These are phyloP conservation scores for Protoeuglena noctilucae DNA, from an alignment of 139 green algal genomes.

Conservation along the genomic window DNA sequence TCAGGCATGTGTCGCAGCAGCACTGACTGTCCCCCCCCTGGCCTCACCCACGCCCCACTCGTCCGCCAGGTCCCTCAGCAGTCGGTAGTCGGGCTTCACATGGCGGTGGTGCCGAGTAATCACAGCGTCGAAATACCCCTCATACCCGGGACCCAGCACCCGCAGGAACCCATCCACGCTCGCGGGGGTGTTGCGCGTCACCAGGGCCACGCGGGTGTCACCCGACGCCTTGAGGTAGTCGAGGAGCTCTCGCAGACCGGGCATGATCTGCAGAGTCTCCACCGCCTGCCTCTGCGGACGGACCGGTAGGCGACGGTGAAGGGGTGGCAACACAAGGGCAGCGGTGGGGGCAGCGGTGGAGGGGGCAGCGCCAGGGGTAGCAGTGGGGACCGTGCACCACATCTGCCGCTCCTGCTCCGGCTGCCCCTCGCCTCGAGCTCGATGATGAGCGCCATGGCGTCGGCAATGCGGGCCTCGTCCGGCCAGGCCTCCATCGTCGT, in stretches of 20 bases:
- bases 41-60: conserved; percentile 12
- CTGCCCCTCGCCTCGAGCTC: conserved; percentile 42
- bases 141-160: conserved; percentile 38
- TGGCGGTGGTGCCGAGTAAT: conserved; percentile 41
- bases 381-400: too few species aligned
- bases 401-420: conserved; percentile 23
- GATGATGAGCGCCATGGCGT: conserved; percentile 31
- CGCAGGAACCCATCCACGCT: conserved; percentile 41
- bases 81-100: conserved; percentile 51
- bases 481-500: conserved; percentile 50
- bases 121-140: conserved; percentile 14
- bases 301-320: too few species aligned
- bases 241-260: not conserved
- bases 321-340: too few species aligned
- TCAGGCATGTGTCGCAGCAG: too few species aligned
- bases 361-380: too few species aligned
- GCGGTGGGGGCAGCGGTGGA: too few species aligned
- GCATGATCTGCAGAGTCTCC: not conserved
- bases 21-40: too few species aligned
- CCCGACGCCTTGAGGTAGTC: not conserved
- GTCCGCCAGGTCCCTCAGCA: conserved; percentile 40
- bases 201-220: conserved; percentile 28
- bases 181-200: conserved; percentile 46
- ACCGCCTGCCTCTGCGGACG: too few species aligned
- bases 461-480: conserved; percentile 8